Percentiles rank a stretch among this genome's conserved stretches.
Conservation (phyloP, 2,329 filamentous ascomycete species). For the Penicillium sclerotigenum region DNA sequence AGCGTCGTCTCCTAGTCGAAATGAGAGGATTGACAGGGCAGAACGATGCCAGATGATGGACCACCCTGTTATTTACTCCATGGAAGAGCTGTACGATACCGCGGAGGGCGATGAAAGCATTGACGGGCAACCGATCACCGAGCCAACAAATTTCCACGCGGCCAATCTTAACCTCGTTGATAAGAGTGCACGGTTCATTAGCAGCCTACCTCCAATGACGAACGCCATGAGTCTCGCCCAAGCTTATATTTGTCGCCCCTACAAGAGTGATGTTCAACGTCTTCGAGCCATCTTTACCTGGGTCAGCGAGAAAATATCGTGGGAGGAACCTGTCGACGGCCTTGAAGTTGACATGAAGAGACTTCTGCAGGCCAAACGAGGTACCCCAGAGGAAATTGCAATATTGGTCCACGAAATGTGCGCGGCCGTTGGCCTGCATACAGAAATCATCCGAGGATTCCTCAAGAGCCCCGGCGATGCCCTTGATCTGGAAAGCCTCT, state of each 20-base stretch:
- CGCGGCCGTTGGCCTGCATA: slow-evolving; percentile 77
- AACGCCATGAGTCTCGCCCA: slow-evolving; percentile 81
- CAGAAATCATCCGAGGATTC: slow-evolving; percentile 83
- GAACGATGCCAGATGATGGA: slow-evolving; percentile 96
- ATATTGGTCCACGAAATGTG: slow-evolving; percentile 91
- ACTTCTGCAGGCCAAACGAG: slow-evolving; percentile 79
- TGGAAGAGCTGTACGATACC: slow-evolving; percentile 81
- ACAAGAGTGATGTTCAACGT: slow-evolving; percentile 88
- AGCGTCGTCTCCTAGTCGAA: slow-evolving; percentile 86
- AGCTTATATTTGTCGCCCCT: slow-evolving; percentile 88
- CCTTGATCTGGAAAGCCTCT: slow-evolving; percentile 74
- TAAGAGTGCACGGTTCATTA: slow-evolving; percentile 91
- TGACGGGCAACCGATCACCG: slow-evolving; percentile 76
- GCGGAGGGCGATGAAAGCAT: slow-evolving; percentile 87
- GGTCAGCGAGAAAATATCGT: slow-evolving; percentile 90
- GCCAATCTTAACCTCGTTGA: slow-evolving; percentile 86
- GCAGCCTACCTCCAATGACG: slow-evolving; percentile 74
- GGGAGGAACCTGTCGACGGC: slow-evolving; percentile 94
- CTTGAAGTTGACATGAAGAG: slow-evolving; percentile 71
- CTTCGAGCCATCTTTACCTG: slow-evolving; percentile 94
- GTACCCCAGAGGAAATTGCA: slow-evolving; percentile 85
- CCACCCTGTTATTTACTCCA: slow-evolving; percentile 78
- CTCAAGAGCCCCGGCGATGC: slow-evolving; percentile 86
- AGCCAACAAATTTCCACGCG: slow-evolving; percentile 75
- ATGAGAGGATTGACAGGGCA: slow-evolving; percentile 77